These are phyloP conservation scores for Metrosideros polymorpha DNA, from an alignment of 441 rosid genomes.

Conservation along the genomic window DNA sequence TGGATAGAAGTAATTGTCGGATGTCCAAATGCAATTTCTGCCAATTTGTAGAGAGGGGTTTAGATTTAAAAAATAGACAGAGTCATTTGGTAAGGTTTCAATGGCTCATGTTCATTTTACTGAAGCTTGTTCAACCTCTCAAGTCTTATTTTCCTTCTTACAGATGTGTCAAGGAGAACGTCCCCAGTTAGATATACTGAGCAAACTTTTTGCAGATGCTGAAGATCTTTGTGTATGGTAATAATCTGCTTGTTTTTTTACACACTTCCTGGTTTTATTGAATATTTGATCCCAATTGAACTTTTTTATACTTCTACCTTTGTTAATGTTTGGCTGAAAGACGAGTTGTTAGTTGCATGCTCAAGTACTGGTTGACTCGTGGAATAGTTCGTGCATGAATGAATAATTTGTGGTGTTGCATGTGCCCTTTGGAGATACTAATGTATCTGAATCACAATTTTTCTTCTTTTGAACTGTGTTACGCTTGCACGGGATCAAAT, in stretches of 20 bases:
- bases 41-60: constrained; percentile 17
- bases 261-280: background rate
- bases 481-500: background rate
- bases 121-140: constrained; percentile 8
- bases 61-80: constrained; percentile 14
- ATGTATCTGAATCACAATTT: background rate
- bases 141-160: background rate
- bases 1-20: constrained; percentile 9
- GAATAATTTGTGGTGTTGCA: background rate
- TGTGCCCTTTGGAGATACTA: background rate
- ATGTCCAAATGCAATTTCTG: constrained; percentile 39
- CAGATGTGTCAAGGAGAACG: constrained; percentile 32
- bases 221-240: constrained; percentile 34
- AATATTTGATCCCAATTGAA: background rate
- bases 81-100: constrained; percentile 31
- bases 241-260: background rate
- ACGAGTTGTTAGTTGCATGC: background rate
- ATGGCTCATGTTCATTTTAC: background rate
- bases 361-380: background rate
- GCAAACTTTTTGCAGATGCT: constrained; percentile 29
- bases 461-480: background rate
- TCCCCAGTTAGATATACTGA: constrained; percentile 29
- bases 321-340: background rate
- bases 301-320: background rate
- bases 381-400: background rate